Conservation (phyloP, 352 stramenopile species). For the Pythium angustatum region DNA sequence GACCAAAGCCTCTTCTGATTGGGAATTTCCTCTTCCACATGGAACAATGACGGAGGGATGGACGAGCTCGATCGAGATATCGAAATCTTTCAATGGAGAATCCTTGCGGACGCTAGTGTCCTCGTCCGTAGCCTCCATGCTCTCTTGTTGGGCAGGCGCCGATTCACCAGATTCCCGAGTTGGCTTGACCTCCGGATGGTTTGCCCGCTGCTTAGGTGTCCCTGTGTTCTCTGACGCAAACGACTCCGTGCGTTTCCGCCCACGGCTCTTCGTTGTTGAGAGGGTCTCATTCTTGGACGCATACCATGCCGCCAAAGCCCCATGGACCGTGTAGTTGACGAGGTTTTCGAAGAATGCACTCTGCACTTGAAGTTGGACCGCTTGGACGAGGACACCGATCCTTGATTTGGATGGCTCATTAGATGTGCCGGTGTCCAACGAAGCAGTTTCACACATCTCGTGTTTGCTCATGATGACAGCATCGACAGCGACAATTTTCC, state of each 20-base stretch:
- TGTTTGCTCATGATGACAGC: conserved; percentile 35
- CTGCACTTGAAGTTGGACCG: conserved; percentile 54
- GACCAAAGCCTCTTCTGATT: conserved; percentile 37
- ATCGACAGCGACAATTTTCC: conserved; percentile 48
- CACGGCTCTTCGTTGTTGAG: conserved; percentile 2
- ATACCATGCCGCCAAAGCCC: conserved; percentile 49
- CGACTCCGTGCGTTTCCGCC: conserved; percentile 22
- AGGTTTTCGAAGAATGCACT: conserved; percentile 65
- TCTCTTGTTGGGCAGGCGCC: neutral
- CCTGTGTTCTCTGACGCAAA: conserved; percentile 17
- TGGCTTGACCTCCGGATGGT: neutral
- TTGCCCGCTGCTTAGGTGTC: neutral
- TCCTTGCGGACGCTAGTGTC: neutral
- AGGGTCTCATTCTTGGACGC: conserved; percentile 25
- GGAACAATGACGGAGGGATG: conserved; percentile 52
- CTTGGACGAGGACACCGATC: conserved; percentile 46
- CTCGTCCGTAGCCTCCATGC: neutral
- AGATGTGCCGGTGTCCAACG: neutral
- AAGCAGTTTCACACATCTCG: conserved; percentile 10
- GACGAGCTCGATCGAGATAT: conserved; percentile 32
- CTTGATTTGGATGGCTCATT: conserved; percentile 35
- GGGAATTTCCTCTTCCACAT: conserved; percentile 29
- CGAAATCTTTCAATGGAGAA: neutral
- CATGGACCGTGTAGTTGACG: conserved; percentile 57
- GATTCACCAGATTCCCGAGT: neutral